phyloP scores from a whole-genome alignment of 495 filamentous ascomycete species.

The Daldinia grandis region DNA sequence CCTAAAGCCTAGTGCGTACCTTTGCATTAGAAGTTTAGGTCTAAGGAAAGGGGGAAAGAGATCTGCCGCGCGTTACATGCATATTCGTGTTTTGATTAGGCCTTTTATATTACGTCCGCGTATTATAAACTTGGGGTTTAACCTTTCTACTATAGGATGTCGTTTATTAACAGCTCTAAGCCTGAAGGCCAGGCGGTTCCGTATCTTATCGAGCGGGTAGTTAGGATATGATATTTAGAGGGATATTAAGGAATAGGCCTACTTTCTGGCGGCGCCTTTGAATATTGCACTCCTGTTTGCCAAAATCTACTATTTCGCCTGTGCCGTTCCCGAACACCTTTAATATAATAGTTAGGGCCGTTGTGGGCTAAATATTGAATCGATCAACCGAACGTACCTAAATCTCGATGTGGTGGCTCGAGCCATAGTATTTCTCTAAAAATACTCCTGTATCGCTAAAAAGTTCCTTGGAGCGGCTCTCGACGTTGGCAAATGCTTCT shows the following conservation, averaged over 20 bases:
- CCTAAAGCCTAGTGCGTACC: too few species aligned
- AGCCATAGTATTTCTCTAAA: conserved; percentile 59
- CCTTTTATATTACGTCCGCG: too few species aligned
- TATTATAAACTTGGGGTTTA: too few species aligned
- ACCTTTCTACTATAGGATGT: too few species aligned
- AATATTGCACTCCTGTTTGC: conserved; percentile 67
- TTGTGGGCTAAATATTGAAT: background rate
- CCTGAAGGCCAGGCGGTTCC: too few species aligned
- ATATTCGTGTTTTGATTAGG: too few species aligned
- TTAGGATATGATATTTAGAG: too few species aligned
- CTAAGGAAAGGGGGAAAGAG: too few species aligned
- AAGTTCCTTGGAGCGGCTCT: conserved; percentile 23
- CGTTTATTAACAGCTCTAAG: too few species aligned
- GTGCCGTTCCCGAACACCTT: conserved; percentile 62
- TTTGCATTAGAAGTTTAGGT: too few species aligned
- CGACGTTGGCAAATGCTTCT: conserved; percentile 47
- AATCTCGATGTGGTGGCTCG: conserved; percentile 64
- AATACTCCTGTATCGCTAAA: conserved; percentile 41
- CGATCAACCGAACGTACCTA: conserved; percentile 44
- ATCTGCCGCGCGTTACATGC: too few species aligned
- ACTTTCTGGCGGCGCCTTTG: conserved; percentile 59
- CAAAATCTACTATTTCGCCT: conserved; percentile 58
- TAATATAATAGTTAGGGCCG: background rate
- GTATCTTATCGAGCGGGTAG: too few species aligned
- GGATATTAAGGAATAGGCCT: background rate